phyloP scores from a whole-genome alignment of 805 yeast species.

The Teunomyces lycoperdinae region DNA sequence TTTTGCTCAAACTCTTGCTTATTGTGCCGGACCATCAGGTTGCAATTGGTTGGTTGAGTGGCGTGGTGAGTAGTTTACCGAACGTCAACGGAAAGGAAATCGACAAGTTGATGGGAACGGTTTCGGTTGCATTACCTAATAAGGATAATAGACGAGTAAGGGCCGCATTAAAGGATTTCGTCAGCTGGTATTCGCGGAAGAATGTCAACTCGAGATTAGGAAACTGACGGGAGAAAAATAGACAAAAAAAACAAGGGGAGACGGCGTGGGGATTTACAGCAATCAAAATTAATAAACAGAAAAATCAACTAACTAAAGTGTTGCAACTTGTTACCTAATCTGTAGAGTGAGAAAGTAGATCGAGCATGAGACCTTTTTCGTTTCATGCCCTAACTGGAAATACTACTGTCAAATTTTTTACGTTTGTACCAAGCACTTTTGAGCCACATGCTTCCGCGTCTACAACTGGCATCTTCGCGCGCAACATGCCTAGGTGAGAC shows the following conservation, averaged over 20 bases:
- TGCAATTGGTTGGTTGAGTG: slow-evolving; percentile 58
- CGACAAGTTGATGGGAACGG: slow-evolving; percentile 54
- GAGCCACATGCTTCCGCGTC: too few species aligned
- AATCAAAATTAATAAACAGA: too few species aligned
- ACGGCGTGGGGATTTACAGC: too few species aligned
- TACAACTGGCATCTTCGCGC: too few species aligned
- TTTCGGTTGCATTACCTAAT: slow-evolving; percentile 58
- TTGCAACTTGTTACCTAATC: too few species aligned
- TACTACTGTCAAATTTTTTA: too few species aligned
- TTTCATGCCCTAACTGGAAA: too few species aligned
- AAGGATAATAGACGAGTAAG: slow-evolving; percentile 75
- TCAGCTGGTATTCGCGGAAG: slow-evolving; percentile 79
- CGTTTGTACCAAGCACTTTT: too few species aligned
- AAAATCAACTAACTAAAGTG: too few species aligned
- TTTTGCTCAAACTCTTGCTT: slow-evolving; percentile 61
- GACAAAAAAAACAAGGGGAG: neutral
- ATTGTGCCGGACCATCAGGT: slow-evolving; percentile 44
- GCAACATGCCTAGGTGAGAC: neutral
- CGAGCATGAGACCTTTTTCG: too few species aligned
- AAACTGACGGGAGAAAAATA: neutral
- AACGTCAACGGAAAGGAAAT: slow-evolving; percentile 67
- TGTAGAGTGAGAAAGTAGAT: too few species aligned
- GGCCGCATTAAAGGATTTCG: slow-evolving; percentile 69
- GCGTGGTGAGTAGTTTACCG: slow-evolving; percentile 57
- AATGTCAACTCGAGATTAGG: slow-evolving; percentile 47